Evolutionary conservation across 2,329 filamentous ascomycete genomes (phyloP), one percentile per base, ranked within the genome.

Genomic region (Conoideocrella luteorostrata): DNA sequence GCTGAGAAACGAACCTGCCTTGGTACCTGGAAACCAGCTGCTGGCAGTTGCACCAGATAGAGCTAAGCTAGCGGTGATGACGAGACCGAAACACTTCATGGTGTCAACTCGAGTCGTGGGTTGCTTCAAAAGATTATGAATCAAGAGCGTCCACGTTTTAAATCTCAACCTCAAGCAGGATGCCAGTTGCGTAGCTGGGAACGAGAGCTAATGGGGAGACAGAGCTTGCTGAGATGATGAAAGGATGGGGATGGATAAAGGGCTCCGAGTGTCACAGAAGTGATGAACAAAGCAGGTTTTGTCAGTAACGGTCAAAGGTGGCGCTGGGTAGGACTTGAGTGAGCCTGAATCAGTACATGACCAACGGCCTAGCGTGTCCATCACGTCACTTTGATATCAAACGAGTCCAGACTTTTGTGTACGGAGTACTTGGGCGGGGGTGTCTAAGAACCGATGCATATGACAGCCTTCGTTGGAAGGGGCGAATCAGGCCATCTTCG

Each of bases 21-120:
- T 93, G 61, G 78, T 55, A n/a, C 64, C 64, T 13, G 64, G 80
- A 62, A 95, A 89, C 89, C 89, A 96, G 65, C 70, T 85, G 69
- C 83, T 89, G 52, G 82, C 87, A 50, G 80, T 68, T 38, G 79
- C 81, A 50, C 75, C 76, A 59, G 87, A 79, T 32, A 84, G 78
- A 60, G 86, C 84, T 46, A 95, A 70, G 57, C 80, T 79, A 60
- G 87, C 73, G 58, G 87, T 72, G 53, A 91, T 68, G 67, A 88
- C 63, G 61, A 82, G 77, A 49, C 77, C 72, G 60, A 88, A 67
- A 67, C 93, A 78, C 74, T 80, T 93, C 90, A 96, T 95, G 50
- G 50, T 80, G 53, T 10, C n/a, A 28, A n/a, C 17, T n/a, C n/a
- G n/a, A n/a, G n/a, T n/a, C n/a, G n/a, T n/a, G n/a, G n/a, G n/a